Conservation (phyloP, 306 rosid species). For the Quercus gilva region DNA sequence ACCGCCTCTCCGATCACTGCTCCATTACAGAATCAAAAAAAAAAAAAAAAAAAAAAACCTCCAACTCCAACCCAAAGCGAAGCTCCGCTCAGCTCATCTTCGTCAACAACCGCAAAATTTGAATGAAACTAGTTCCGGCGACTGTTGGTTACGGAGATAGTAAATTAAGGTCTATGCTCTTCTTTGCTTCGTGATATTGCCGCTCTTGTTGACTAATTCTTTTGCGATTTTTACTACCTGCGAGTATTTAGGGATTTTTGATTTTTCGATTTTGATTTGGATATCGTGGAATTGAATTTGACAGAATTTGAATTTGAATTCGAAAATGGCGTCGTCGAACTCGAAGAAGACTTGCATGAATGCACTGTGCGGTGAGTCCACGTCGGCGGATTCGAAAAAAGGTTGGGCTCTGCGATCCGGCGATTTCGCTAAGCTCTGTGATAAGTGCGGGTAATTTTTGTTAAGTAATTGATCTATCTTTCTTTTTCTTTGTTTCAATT, state of each 20-base stretch:
- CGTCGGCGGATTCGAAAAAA: constrained; percentile 74
- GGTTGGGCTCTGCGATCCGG: constrained; percentile 98
- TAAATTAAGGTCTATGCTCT: constrained; percentile 18
- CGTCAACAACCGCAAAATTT: not conserved
- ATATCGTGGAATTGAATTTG: constrained; percentile 36
- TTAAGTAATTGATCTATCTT: not conserved
- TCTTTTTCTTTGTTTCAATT: constrained; percentile 9
- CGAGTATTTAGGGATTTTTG: constrained; percentile 16
- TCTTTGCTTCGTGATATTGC: constrained; percentile 7
- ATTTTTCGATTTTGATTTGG: constrained; percentile 26
- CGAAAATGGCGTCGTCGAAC: constrained; percentile 52
- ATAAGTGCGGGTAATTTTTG: constrained; percentile 81
- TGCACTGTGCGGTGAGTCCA: constrained; percentile 56
- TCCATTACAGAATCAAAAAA: not conserved
- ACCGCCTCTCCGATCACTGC: constrained; percentile 12
- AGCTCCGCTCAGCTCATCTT: not conserved
- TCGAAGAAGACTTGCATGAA: constrained; percentile 58
- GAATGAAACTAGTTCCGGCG: constrained; percentile 4
- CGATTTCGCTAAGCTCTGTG: constrained; percentile 80
- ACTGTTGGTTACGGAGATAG: not conserved
- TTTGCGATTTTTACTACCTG: too few species aligned
- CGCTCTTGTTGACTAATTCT: too few species aligned
- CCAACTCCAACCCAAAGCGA: not conserved
- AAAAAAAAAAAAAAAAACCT: constrained; percentile 9
- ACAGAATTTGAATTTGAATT: constrained; percentile 5